Evolutionary conservation across 352 stramenopile species (phyloP).

Genomic region (Phytophthora agathidicida): DNA sequence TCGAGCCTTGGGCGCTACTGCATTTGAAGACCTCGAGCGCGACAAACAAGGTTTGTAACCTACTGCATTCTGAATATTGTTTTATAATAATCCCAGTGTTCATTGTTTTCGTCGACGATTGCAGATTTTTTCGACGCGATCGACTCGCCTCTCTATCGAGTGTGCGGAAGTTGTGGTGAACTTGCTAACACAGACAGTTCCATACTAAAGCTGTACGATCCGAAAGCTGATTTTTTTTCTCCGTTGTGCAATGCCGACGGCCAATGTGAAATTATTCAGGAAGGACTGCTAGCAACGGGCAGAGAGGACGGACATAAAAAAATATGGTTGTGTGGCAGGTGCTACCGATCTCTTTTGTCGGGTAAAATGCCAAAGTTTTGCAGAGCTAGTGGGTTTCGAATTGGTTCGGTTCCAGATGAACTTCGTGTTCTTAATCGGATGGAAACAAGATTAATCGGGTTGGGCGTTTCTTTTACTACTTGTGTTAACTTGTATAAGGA

Average conservation of each 20-base stretch:
- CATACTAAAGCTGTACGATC: not conserved
- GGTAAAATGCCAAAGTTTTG: not conserved
- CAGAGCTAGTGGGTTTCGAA: not conserved
- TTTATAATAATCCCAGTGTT: no score
- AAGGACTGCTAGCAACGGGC: not conserved
- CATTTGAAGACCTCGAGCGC: not conserved
- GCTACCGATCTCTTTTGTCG: not conserved
- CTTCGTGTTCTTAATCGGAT: not conserved
- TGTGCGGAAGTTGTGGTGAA: slow-evolving; percentile 5
- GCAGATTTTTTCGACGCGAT: slow-evolving; percentile 7
- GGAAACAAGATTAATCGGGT: not conserved
- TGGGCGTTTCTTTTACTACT: slow-evolving; percentile 1
- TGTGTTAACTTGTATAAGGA: not conserved
- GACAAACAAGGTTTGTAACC: no score
- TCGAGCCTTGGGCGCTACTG: not conserved
- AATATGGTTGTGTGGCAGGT: not conserved
- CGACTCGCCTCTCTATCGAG: not conserved
- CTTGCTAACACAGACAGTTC: not conserved
- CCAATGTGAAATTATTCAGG: not conserved
- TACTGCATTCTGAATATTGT: no score
- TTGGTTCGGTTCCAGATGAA: not conserved
- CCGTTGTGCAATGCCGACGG: not conserved
- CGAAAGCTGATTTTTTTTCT: not conserved
- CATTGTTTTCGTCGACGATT: no score
- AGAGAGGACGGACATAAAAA: not conserved